Evolutionary conservation across 441 rosid genomes (phyloP).

Genomic region (Melastoma candidum): DNA sequence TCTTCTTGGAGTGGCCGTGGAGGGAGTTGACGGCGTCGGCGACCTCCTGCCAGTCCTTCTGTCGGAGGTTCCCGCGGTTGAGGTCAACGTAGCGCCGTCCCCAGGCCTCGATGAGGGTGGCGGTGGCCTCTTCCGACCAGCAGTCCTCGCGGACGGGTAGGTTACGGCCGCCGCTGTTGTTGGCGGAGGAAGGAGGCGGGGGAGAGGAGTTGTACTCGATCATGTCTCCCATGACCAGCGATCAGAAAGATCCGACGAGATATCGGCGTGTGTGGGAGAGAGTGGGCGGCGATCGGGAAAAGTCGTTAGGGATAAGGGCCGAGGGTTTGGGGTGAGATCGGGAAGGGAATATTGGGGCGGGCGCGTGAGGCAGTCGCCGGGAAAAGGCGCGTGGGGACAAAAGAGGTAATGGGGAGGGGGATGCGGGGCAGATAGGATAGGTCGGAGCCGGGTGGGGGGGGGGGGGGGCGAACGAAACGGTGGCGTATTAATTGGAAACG

Average conservation of each 20-base stretch:
- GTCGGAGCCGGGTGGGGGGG: too few species aligned
- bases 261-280: too few species aligned
- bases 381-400: too few species aligned
- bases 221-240: constrained; percentile 37
- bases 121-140: constrained; percentile 97
- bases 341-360: not conserved
- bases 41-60: constrained; percentile 95
- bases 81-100: constrained; percentile 74
- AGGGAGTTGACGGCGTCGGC: constrained; percentile 82
- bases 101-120: constrained; percentile 89
- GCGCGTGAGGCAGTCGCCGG: not conserved
- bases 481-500: too few species aligned
- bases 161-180: constrained; percentile 34
- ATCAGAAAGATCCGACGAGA: too few species aligned
- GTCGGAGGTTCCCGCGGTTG: constrained; percentile 87
- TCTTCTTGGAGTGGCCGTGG: constrained; percentile 78
- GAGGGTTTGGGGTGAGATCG: not conserved
- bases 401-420: too few species aligned
- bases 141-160: constrained; percentile 84
- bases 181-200: constrained; percentile 15
- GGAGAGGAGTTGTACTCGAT: constrained; percentile 46
- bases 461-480: too few species aligned
- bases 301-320: not conserved
- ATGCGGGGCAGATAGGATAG: too few species aligned
- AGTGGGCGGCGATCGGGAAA: not conserved